phyloP scores from a whole-genome alignment of 495 filamentous ascomycete genomes.

The Xylaria curta region DNA sequence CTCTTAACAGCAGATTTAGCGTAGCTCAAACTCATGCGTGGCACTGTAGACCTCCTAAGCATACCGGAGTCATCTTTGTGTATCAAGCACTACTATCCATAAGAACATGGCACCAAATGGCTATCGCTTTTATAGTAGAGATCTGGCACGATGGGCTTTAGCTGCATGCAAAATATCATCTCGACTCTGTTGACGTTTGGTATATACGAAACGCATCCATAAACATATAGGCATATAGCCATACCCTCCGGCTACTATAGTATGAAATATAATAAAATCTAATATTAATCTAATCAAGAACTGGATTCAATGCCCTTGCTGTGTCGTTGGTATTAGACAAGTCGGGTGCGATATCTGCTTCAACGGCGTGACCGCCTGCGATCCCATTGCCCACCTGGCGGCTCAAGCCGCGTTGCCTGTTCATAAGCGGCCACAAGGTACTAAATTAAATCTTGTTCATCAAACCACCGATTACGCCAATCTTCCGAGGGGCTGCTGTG shows the following conservation, averaged over 20 bases:
- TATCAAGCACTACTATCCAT: not conserved
- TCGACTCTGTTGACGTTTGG: not conserved
- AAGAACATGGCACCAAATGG: not conserved
- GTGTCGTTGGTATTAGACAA: not conserved
- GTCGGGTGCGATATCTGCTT: constrained; percentile 1
- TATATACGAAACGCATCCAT: not conserved
- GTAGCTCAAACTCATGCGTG: not conserved
- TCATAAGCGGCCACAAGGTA: not conserved
- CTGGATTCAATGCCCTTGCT: not conserved
- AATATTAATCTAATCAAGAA: not conserved
- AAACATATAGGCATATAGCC: not conserved
- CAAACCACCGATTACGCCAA: constrained; percentile 22
- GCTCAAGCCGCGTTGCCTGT: not conserved
- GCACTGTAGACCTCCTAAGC: not conserved
- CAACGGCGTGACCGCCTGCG: not conserved
- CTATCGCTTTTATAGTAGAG: not conserved
- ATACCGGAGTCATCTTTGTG: too few relatives aligned
- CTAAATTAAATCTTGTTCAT: not conserved
- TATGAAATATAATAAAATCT: not conserved
- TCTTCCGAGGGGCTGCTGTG: constrained; percentile 14
- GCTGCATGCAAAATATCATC: not conserved
- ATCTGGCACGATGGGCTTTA: not conserved
- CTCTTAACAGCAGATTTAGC: not conserved
- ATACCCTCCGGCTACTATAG: not conserved
- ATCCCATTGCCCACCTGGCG: not conserved